Evolutionary conservation across 108 stramenopile species (phyloP).

Genomic region (Chaetoceros tenuissimus): DNA sequence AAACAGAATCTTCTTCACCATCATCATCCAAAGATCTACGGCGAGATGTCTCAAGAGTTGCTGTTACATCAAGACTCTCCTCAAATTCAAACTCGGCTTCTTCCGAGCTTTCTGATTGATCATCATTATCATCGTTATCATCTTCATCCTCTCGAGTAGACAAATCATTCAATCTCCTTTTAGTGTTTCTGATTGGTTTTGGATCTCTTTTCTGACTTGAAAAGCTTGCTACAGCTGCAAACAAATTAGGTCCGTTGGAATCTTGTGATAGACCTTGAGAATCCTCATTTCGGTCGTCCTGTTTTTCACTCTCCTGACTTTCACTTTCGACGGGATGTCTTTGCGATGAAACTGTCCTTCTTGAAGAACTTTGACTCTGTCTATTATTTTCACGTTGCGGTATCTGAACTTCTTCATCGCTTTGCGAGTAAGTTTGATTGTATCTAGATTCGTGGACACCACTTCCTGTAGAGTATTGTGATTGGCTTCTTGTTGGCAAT

Average conservation of each 20-base stretch:
- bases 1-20: neutral
- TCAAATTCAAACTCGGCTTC: neutral
- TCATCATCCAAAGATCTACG: neutral
- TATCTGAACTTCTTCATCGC: neutral
- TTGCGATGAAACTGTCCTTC: neutral
- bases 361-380: neutral
- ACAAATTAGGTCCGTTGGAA: neutral
- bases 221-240: neutral
- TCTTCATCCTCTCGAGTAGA: neutral
- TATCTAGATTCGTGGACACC: neutral
- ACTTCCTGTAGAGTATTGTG: neutral
- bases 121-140: neutral
- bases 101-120: neutral
- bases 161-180: neutral
- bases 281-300: constrained; percentile 9
- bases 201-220: neutral
- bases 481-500: neutral
- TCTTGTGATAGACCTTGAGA: neutral
- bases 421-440: neutral
- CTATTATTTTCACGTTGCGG: neutral
- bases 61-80: neutral
- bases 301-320: constrained; percentile 1
- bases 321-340: no score
- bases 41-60: neutral
- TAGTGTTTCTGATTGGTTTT: neutral